Conservation (phyloP, 2,329 filamentous ascomycete species). For the Sporothrix brunneoviolacea region DNA sequence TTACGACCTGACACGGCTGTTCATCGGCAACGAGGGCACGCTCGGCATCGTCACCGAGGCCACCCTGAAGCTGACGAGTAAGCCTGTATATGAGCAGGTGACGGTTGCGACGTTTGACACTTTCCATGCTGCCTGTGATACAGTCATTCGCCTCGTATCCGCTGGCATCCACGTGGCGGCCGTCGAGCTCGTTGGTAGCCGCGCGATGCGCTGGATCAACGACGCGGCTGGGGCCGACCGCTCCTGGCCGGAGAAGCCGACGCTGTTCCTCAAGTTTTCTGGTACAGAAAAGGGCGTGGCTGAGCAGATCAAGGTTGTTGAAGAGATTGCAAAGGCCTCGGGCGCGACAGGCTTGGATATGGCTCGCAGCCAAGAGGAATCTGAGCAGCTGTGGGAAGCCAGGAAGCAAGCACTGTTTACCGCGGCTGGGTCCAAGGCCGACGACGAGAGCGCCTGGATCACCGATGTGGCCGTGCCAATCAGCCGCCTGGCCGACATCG, state of each 20-base stretch:
- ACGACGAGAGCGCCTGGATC: constrained; percentile 63
- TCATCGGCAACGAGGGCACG: constrained; percentile 65
- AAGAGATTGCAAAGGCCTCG: constrained; percentile 41
- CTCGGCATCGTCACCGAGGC: constrained; percentile 37
- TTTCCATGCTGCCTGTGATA: constrained; percentile 53
- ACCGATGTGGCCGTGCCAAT: constrained; percentile 78
- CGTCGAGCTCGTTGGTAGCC: constrained; percentile 5
- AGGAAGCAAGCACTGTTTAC: constrained; percentile 70
- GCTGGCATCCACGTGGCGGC: constrained; percentile 19
- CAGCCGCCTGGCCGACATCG: constrained; percentile 62
- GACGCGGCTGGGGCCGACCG: constrained; percentile 18
- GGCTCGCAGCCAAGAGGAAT: constrained; percentile 44
- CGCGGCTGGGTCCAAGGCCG: constrained; percentile 57
- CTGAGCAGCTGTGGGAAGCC: constrained; percentile 66
- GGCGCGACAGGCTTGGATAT: neutral
- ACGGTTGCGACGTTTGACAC: constrained; percentile 56
- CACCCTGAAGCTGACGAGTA: constrained; percentile 56
- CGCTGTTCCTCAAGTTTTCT: constrained; percentile 69
- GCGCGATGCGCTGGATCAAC: neutral
- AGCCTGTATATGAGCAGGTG: constrained; percentile 58
- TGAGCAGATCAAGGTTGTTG: constrained; percentile 50
- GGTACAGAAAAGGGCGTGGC: constrained; percentile 56
- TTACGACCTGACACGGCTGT: constrained; percentile 63
- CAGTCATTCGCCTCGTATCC: constrained; percentile 45
- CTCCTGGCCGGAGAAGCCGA: constrained; percentile 62